These are phyloP conservation scores for Penicillium sp. DNA, from an alignment of 2,329 filamentous ascomycete genomes.

Conservation along the genomic window DNA sequence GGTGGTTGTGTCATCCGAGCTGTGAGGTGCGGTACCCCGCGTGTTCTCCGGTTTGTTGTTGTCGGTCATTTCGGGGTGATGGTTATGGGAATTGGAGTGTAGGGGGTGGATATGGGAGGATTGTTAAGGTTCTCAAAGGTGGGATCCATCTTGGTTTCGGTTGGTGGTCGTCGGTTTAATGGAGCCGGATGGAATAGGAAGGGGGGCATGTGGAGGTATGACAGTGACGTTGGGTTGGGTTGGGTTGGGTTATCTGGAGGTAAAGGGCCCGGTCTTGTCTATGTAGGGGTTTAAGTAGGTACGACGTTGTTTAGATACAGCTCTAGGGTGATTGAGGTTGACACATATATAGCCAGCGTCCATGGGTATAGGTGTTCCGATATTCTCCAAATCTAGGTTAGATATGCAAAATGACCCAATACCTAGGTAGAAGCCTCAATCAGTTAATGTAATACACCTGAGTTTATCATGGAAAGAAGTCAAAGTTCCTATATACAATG, in stretches of 20 bases:
- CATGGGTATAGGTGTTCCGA: not conserved
- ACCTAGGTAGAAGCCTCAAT: not conserved
- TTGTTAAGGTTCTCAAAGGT: too few species aligned
- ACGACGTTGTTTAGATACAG: too few species aligned
- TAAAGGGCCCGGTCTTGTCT: not conserved
- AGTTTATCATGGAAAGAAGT: not conserved
- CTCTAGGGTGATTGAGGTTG: too few species aligned
- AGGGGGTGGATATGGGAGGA: not conserved
- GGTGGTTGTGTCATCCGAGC: constrained; percentile 1
- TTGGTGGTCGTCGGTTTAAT: not conserved
- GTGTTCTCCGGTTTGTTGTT: constrained; percentile 8
- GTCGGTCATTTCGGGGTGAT: constrained; percentile 7
- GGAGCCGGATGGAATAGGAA: constrained; percentile 8
- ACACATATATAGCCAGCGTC: not conserved
- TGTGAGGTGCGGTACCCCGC: constrained; percentile 10
- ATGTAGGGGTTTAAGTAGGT: not conserved
- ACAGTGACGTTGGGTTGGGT: too few species aligned
- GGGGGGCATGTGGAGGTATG: constrained; percentile 5
- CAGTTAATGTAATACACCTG: too few species aligned
- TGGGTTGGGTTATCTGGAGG: too few species aligned
- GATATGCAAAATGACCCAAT: not conserved
- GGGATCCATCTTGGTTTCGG: not conserved
- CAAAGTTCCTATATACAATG: not conserved
- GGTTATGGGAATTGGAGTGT: not conserved
- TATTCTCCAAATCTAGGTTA: not conserved